phyloP scores from a whole-genome alignment of 441 rosid genomes.

The Arabidopsis lyrata region DNA sequence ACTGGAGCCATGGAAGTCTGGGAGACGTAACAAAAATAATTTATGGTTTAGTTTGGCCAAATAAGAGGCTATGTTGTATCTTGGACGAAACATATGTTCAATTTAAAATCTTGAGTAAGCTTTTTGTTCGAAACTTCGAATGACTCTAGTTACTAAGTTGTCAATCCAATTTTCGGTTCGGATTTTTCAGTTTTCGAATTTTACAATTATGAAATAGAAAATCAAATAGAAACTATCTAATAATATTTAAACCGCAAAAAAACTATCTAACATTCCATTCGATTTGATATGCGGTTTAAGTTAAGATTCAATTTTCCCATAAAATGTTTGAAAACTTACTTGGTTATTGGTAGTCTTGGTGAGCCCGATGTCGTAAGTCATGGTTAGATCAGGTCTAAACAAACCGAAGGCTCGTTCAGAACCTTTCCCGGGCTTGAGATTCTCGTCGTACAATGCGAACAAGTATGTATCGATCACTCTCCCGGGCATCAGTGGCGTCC shows the following conservation, averaged over 20 bases:
- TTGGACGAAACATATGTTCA: no score
- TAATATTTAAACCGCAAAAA: no score
- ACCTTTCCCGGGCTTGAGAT: constrained; percentile 82
- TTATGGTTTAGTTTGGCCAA: constrained; percentile 12
- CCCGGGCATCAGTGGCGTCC: constrained; percentile 95
- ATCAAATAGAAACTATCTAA: neutral
- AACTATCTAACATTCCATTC: neutral
- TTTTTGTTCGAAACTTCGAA: constrained; percentile 1
- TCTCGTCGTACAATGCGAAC: constrained; percentile 86
- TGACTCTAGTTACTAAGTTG: constrained; percentile 1
- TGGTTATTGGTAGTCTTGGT: constrained; percentile 47
- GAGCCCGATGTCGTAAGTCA: constrained; percentile 82
- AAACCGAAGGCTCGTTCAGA: constrained; percentile 83
- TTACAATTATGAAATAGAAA: no score
- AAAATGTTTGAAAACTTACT: constrained; percentile 28
- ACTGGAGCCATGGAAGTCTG: constrained; percentile 37
- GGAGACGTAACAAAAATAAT: constrained; percentile 10
- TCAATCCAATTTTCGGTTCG: neutral
- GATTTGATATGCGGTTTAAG: neutral
- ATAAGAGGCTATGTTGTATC: no score
- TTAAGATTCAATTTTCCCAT: neutral
- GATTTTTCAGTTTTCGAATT: neutral
- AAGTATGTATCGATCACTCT: constrained; percentile 82
- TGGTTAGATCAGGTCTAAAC: constrained; percentile 74
- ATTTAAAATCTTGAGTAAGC: neutral